Conservation (phyloP, 2,329 filamentous ascomycete genomes). For the Proliferodiscus dingleyae region DNA sequence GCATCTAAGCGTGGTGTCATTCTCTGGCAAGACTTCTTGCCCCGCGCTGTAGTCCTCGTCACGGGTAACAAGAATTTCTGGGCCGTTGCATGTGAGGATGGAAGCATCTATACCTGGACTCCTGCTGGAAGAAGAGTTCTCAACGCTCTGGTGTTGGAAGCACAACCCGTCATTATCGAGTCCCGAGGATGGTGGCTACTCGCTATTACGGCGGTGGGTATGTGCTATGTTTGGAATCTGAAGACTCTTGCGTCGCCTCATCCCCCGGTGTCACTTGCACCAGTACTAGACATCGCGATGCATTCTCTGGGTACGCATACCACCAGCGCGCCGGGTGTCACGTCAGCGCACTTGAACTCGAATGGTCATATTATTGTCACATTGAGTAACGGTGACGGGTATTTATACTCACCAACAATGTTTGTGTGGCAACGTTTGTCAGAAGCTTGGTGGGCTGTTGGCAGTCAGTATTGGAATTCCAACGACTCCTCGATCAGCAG, state of each 20-base stretch:
- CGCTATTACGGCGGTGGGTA: slow-evolving; percentile 80
- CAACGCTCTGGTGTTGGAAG: slow-evolving; percentile 81
- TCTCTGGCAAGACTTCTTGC: slow-evolving; percentile 92
- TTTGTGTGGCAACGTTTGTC: slow-evolving; percentile 93
- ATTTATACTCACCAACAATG: slow-evolving; percentile 80
- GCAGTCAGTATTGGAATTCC: slow-evolving; percentile 98
- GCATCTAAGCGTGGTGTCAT: slow-evolving; percentile 74
- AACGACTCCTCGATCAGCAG: slow-evolving; percentile 86
- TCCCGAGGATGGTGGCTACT: slow-evolving; percentile 85
- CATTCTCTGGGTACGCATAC: slow-evolving; percentile 72
- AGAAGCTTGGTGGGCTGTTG: slow-evolving; percentile 96
- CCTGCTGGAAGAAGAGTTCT: slow-evolving; percentile 82
- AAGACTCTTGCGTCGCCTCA: slow-evolving; percentile 78
- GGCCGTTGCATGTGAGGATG: slow-evolving; percentile 90
- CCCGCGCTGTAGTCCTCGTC: slow-evolving; percentile 78
- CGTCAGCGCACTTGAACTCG: slow-evolving; percentile 86
- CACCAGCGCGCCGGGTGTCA: slow-evolving; percentile 76
- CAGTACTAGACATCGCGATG: slow-evolving; percentile 81
- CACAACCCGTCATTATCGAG: slow-evolving; percentile 90
- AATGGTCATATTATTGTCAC: slow-evolving; percentile 83
- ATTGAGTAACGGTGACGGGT: slow-evolving; percentile 90
- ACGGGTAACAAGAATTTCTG: slow-evolving; percentile 90
- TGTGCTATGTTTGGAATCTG: slow-evolving; percentile 92
- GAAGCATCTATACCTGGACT: slow-evolving; percentile 84
- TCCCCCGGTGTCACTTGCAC: slow-evolving; percentile 82